Base-by-base conservation (phyloP, 164 flowering plant genomes). In the Hamamelis virginiana region DNA sequence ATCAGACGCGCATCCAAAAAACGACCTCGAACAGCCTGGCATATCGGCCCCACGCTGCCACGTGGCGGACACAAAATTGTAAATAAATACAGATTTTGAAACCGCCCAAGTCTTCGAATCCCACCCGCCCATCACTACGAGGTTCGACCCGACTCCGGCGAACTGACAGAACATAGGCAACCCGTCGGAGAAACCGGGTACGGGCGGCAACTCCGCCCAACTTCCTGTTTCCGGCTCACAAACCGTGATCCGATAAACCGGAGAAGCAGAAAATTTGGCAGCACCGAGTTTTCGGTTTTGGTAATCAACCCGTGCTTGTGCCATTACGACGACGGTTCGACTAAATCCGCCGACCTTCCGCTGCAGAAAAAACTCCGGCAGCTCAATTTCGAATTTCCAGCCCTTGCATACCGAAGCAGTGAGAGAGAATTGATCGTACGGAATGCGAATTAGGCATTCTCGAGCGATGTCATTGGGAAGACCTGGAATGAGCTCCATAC, bases 51-150 rank as follows among this genome's bases (percentile, higher is more conserved):
- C 97, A 0, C 82, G 77, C 19, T 81, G 74, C 97, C 97, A 89
- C 69, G 69, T 68, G 66, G 80, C 87, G 0, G 78, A 27, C 1
- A 85, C 56, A 38, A 89, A 87, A 65, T 74, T 74, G 61, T 80
- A 90, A 18, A 88, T 67, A n/a, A 67, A 78, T 1, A 91, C 90
- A 1, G 71, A 64, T 4, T 65, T 63, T 1, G 78, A 72, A 0
- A 69, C 82, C 28, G 63, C 69, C 85, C 87, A 88, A 0, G 86
- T 82, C 0, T 9, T 67, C 64, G 89, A 87, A 63, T 84, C 77
- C 83, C 81, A 81, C 75, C 95, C 97, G 25, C 93, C 97, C 68
- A 91, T 46, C 52, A 88, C 83, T 13, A 90, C 85, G 10, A 91
- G 62, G n/a, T 72, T 75, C 63, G 72, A 74, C 26, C 91, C 91